These are phyloP conservation scores for Suaeda aralocaspica DNA, from an alignment of 148 eudicot species.

Conservation along the genomic window DNA sequence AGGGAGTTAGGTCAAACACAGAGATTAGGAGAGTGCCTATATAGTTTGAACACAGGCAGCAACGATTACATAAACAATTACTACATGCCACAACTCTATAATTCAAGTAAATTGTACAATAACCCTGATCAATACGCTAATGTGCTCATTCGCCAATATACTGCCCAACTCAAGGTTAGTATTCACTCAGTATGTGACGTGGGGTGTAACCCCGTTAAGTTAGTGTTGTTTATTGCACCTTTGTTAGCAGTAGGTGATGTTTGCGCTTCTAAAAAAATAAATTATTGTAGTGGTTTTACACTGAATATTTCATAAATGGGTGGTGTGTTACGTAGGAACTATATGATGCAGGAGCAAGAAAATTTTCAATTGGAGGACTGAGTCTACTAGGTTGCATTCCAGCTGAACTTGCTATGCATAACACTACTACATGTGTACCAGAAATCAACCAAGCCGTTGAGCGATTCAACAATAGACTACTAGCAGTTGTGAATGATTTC, in stretches of 20 bases:
- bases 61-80: constrained; percentile 21
- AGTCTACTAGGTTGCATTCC: constrained; percentile 44
- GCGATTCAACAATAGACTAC: constrained; percentile 36
- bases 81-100: not conserved
- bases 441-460: constrained; percentile 25
- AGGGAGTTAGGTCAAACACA: not conserved
- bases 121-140: constrained; percentile 3
- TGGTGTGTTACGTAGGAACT: constrained; percentile 29
- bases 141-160: not conserved
- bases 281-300: no score
- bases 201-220: no score
- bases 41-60: constrained; percentile 10
- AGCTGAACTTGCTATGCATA: constrained; percentile 7
- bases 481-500: constrained; percentile 29
- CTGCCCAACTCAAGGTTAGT: constrained; percentile 10
- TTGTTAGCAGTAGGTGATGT: no score
- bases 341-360: constrained; percentile 51
- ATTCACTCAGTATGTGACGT: no score
- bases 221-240: no score
- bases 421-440: constrained; percentile 30
- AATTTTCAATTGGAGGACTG: constrained; percentile 42
- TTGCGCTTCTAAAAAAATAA: no score
- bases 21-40: constrained; percentile 9
- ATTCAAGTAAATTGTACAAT: not conserved
- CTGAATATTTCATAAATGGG: no score